Percentiles rank a stretch among this genome's conserved stretches.
These are phyloP conservation scores for Sclerospora graminicola DNA, from an alignment of 352 stramenopile species.

Conservation along the genomic window DNA sequence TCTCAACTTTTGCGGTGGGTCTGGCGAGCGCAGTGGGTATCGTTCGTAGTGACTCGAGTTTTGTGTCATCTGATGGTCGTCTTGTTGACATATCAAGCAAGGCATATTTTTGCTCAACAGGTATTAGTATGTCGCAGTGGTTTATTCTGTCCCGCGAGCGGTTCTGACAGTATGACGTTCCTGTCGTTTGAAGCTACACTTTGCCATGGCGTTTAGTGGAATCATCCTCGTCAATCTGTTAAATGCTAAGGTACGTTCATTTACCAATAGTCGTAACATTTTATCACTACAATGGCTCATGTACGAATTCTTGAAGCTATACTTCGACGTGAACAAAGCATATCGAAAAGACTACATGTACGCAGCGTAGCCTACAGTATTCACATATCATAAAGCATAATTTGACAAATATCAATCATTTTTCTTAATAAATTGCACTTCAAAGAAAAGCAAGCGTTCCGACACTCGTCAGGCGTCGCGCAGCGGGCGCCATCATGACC, in stretches of 20 bases:
- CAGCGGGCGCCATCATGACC: conserved; percentile 19
- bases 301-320: conserved; percentile 24
- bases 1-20: conserved; percentile 29
- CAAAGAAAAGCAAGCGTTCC: conserved; percentile 1
- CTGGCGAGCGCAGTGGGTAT: conserved; percentile 47
- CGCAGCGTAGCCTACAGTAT: too few species aligned
- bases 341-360: conserved; percentile 45
- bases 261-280: neutral
- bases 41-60: conserved; percentile 35
- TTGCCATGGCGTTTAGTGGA: conserved; percentile 60
- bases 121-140: conserved; percentile 21
- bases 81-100: conserved; percentile 34
- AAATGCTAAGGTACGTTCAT: conserved; percentile 35
- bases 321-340: conserved; percentile 39
- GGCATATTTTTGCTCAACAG: conserved; percentile 30
- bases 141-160: neutral
- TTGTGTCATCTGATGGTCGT: conserved; percentile 35
- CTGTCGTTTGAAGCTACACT: conserved; percentile 28
- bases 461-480: neutral
- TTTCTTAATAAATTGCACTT: too few species aligned
- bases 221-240: conserved; percentile 70
- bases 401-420: too few species aligned
- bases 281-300: neutral
- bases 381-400: too few species aligned
- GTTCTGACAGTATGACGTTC: neutral